Conservation (phyloP, 768 basidiomycete genomes). For the Cantharellus anzutake region DNA sequence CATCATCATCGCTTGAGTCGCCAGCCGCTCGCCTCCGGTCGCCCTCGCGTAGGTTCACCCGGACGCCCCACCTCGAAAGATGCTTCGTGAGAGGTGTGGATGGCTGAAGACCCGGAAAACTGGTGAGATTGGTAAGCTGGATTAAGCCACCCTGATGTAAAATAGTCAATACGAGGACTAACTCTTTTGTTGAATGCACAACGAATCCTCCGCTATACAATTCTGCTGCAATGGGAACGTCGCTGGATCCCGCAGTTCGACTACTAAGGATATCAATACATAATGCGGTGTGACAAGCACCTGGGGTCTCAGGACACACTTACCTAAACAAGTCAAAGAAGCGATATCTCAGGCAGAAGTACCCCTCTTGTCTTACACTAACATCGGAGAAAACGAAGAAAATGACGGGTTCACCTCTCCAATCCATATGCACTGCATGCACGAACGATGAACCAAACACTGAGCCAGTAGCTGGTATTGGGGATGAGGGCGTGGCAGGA, state of each 20-base stretch:
- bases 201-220: conserved; percentile 43
- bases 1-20: background rate
- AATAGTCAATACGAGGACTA: background rate
- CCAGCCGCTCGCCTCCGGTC: conserved; percentile 13
- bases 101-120: conserved; percentile 42
- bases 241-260: conserved; percentile 11
- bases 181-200: conserved; percentile 49
- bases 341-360: conserved; percentile 47
- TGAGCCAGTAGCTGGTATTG: conserved; percentile 9
- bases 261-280: background rate
- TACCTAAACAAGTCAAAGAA: conserved; percentile 33
- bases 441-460: conserved; percentile 45
- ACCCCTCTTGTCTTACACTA: conserved; percentile 6
- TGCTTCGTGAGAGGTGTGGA: conserved; percentile 43
- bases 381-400: conserved; percentile 34
- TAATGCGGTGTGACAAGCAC: background rate
- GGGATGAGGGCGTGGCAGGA: background rate
- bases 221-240: conserved; percentile 35
- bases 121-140: background rate
- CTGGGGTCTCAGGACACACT: background rate
- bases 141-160: background rate
- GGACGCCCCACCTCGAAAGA: conserved; percentile 35
- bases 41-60: conserved; percentile 38
- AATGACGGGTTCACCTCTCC: conserved; percentile 35
- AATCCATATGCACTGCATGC: conserved; percentile 29